Evolutionary conservation across 768 basidiomycete genomes (phyloP), one percentile per base, ranked within the genome.

Genomic region (Hygrocybe punicea): DNA sequence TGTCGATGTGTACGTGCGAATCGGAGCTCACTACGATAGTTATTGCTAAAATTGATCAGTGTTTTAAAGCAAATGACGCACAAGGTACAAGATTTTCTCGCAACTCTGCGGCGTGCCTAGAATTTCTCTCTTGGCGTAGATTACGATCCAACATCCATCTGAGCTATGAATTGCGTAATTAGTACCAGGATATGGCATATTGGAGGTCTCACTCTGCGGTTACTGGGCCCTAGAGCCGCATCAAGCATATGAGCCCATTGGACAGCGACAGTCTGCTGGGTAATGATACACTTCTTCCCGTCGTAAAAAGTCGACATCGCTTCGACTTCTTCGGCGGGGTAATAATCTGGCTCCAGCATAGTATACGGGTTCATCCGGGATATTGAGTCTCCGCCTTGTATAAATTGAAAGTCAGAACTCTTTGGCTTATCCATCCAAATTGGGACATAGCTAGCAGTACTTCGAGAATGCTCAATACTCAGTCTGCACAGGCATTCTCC

Each of bases 51-150:
- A 33, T 25, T 11, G 49, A 55, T 40, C 39, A 47, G 16, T 40
- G 2, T n/a, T 25, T 39, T 25, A 55, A 56, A 25, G 55, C 47
- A 17, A 35, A 37, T 21, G 48, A 50, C 48, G 39, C 40, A 56
- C 58, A 46, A 23, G 58, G 57, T 29, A 58, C 44, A 36, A 58
- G 17, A 39, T 58, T 58, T 39, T 58, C 57, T 52, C 57, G 57
- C n/a, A 58, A 17, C 36, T 58, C 52, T 13, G 39, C 34, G 17
- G 57, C 53, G 29, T 53, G 53, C 33, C n/a, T 21, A 51, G 56
- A 50, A 35, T 40, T 14, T 51, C 29, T 51, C 35, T 58, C 53
- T 37, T 58, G 23, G 17, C 58, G 42, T 53, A 60, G 44, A 33
- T 57, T 42, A 19, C 58, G 10, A 16, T 24, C 33, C 21, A 56